These are phyloP conservation scores for Polyporus arcularius DNA, from an alignment of 768 basidiomycete species.

Conservation along the genomic window DNA sequence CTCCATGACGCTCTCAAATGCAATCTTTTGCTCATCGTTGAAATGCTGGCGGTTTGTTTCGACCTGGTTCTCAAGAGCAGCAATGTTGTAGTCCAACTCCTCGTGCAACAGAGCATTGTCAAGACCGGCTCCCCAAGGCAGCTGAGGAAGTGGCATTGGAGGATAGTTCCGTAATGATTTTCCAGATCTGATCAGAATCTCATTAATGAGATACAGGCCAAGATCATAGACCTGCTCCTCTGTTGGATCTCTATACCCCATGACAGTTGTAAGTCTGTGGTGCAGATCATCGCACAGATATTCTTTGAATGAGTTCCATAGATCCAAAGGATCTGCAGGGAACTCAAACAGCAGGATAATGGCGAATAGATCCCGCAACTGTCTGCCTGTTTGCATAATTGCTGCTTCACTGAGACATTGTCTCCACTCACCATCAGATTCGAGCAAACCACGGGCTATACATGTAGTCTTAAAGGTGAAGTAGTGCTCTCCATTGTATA, in stretches of 20 bases:
- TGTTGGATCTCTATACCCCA: slow-evolving; percentile 24
- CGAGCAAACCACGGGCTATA: slow-evolving; percentile 40
- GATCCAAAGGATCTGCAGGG: slow-evolving; percentile 34
- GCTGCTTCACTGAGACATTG: slow-evolving; percentile 42
- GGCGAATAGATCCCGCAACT: slow-evolving; percentile 40
- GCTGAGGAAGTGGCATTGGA: slow-evolving; percentile 34
- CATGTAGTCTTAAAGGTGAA: slow-evolving; percentile 44
- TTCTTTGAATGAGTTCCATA: slow-evolving; percentile 40
- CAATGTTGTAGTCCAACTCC: slow-evolving; percentile 32
- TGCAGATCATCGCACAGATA: slow-evolving; percentile 46
- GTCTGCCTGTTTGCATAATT: slow-evolving; percentile 38
- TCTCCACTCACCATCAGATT: slow-evolving; percentile 44
- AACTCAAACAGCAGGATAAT: slow-evolving; percentile 36
- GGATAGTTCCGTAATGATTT: slow-evolving; percentile 26
- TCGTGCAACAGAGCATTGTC: slow-evolving; percentile 35
- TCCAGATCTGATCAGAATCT: slow-evolving; percentile 27
- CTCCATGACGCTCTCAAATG: background rate
- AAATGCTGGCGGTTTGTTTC: slow-evolving; percentile 2
- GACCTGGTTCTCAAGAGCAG: background rate
- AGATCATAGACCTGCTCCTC: slow-evolving; percentile 40
- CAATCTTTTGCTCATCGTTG: slow-evolving; percentile 22
- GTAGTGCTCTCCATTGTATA: slow-evolving; percentile 28
- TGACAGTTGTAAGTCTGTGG: slow-evolving; percentile 19
- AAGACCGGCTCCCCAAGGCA: slow-evolving; percentile 26
- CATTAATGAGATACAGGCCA: slow-evolving; percentile 43